Base-by-base conservation (phyloP, 1,139 yeast genomes). In the Sugiyamaella paludigena region DNA sequence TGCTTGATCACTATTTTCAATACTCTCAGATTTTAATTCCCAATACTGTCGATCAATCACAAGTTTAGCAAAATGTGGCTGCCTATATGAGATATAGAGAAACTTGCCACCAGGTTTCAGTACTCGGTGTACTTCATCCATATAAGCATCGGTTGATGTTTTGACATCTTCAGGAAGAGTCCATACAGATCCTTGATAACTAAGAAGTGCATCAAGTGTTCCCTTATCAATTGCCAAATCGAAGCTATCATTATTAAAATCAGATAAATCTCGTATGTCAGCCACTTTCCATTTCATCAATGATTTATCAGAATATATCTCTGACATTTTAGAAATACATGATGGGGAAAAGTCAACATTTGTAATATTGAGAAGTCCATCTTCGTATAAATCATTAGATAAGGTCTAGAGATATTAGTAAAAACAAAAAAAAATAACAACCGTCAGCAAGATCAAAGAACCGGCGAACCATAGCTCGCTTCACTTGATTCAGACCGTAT, bases 141-240 rank as follows among this genome's bases (percentile, higher is more conserved):
- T 43, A 16, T 43, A 43, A 8, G 15, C 11, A 28, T 36, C 36
- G n/a, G 44, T 38, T 9, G 47, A 43, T 12, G 5, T 24, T 19
- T 16, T 36, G 30, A 43, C 36, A 12, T 30, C 42, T 15, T 36
- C 43, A 29, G 47, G 43, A 16, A 43, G 30, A 19, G 31, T 37
- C 47, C 47, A 43, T 8, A 43, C 47, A 12, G 47, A 43, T n/a
- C 47, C 47, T 30, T 36, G 36, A 36, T 43, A 43, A 27, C 47
- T 43, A 30, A 43, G 42, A 16, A 43, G 36, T 8, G 47, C 47
- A 28, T 43, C 47, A 13, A 43, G 29, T 8, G 47, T 43, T 12
- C 47, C 47, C 12, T 43, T 43, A 34, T 43, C 47, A 37, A 43
- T 43, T 10, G 47, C 47, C 15, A 43, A 9, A 33, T 43, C 47